Evolutionary conservation across 257 asterid species (phyloP).

Genomic region (Asclepias syriaca): DNA sequence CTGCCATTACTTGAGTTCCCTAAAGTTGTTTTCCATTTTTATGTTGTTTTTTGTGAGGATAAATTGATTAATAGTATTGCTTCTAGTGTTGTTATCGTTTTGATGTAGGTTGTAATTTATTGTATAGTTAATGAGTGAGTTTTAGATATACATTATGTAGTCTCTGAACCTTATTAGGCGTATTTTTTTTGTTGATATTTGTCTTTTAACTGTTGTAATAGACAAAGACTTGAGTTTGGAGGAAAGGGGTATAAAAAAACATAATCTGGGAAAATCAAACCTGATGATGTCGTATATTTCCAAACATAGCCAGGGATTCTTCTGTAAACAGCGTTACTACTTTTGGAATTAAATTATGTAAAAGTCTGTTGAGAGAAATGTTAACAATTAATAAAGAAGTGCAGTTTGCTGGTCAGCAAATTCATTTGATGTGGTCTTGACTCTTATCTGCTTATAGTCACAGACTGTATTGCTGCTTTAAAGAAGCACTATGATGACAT

Average conservation of each 20-base stretch:
- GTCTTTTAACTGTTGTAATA: neutral
- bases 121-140: constrained; percentile 3
- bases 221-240: constrained; percentile 11
- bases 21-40: neutral
- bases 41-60: neutral
- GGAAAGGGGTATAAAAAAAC: neutral
- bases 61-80: neutral
- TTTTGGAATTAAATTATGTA: neutral
- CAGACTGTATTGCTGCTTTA: neutral
- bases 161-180: neutral
- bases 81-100: neutral
- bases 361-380: neutral
- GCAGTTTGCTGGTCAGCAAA: neutral
- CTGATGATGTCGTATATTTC: neutral
- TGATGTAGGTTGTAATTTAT: constrained; percentile 3
- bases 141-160: neutral
- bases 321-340: neutral
- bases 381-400: neutral
- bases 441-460: neutral
- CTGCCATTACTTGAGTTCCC: constrained; percentile 9
- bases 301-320: neutral
- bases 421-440: neutral
- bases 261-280: neutral
- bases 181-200: neutral
- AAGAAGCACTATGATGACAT: neutral